phyloP scores from a whole-genome alignment of 495 filamentous ascomycete genomes.

The Daldinia grandis region DNA sequence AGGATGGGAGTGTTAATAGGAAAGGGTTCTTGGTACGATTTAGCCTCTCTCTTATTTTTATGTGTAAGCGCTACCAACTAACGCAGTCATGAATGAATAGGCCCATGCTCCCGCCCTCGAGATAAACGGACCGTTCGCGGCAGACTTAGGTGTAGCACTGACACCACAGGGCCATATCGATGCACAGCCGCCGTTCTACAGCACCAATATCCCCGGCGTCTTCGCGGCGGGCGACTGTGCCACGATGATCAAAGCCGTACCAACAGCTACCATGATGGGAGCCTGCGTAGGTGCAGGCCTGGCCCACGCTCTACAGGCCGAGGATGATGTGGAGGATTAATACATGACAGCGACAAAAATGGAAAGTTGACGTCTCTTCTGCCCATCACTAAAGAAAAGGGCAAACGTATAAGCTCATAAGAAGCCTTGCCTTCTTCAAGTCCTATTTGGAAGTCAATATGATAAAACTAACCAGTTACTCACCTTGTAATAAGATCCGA shows the following conservation, averaged over 20 bases:
- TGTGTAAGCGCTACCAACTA: not conserved
- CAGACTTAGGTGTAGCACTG: constrained; percentile 31
- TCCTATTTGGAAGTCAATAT: too few relatives aligned
- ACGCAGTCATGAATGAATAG: constrained; percentile 5
- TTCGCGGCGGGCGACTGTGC: constrained; percentile 45
- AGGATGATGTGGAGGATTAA: constrained; percentile 34
- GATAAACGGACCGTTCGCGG: constrained; percentile 36
- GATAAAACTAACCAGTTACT: too few relatives aligned
- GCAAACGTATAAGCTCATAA: too few relatives aligned
- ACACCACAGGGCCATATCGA: constrained; percentile 39
- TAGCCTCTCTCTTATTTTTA: not conserved
- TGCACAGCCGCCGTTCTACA: constrained; percentile 37
- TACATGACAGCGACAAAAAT: not conserved
- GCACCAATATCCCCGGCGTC: constrained; percentile 33
- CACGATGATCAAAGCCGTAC: constrained; percentile 34
- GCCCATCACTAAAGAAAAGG: too few relatives aligned
- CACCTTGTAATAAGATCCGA: too few relatives aligned
- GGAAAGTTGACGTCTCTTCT: not conserved
- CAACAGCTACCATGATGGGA: constrained; percentile 37
- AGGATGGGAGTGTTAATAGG: constrained; percentile 35
- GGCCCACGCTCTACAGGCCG: constrained; percentile 33
- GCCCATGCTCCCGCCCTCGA: constrained; percentile 36
- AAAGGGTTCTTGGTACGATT: constrained; percentile 38
- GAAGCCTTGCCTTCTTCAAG: too few relatives aligned
- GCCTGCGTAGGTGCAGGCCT: constrained; percentile 32